phyloP scores from a whole-genome alignment of 495 filamentous ascomycete genomes.

The Hypoxylon intermedium region DNA sequence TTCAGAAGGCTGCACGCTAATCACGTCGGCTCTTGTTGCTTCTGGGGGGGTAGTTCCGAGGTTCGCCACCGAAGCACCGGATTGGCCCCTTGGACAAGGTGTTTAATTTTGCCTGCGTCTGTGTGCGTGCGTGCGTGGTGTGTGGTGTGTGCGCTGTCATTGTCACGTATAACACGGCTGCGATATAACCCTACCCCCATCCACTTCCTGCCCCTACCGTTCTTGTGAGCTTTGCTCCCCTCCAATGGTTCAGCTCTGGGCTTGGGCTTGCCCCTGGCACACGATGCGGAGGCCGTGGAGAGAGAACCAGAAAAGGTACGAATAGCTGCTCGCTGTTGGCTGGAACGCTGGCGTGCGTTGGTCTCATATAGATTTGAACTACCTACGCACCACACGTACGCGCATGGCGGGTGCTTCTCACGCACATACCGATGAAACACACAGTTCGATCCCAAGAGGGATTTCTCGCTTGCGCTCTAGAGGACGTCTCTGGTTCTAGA shows the following conservation, averaged over 20 bases:
- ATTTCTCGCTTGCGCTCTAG: constrained; percentile 1
- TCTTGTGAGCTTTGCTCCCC: constrained; percentile 24
- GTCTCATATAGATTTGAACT: constrained; percentile 37
- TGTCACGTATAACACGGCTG: constrained; percentile 45
- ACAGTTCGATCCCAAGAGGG: constrained; percentile 9
- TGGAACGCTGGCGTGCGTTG: constrained; percentile 17
- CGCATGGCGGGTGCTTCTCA: constrained; percentile 15
- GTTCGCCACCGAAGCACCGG: constrained; percentile 34
- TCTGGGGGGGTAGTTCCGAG: constrained; percentile 30
- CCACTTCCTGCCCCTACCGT: constrained; percentile 23
- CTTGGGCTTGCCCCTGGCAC: constrained; percentile 32
- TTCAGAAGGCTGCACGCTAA: constrained; percentile 37
- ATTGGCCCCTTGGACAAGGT: constrained; percentile 28
- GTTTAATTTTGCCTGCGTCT: constrained; percentile 26
- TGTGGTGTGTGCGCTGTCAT: constrained; percentile 47
- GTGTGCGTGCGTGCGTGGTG: constrained; percentile 25
- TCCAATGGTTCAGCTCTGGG: constrained; percentile 30
- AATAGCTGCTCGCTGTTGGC: constrained; percentile 28
- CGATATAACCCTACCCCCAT: constrained; percentile 41
- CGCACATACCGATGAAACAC: constrained; percentile 26
- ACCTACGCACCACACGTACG: constrained; percentile 26
- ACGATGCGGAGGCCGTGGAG: constrained; percentile 35
- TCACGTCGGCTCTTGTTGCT: constrained; percentile 40
- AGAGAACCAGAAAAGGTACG: constrained; percentile 17
- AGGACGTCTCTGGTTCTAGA: neutral